Conservation (phyloP, 371 early-diverging fungal species). For the Capniomyces stellatus region DNA sequence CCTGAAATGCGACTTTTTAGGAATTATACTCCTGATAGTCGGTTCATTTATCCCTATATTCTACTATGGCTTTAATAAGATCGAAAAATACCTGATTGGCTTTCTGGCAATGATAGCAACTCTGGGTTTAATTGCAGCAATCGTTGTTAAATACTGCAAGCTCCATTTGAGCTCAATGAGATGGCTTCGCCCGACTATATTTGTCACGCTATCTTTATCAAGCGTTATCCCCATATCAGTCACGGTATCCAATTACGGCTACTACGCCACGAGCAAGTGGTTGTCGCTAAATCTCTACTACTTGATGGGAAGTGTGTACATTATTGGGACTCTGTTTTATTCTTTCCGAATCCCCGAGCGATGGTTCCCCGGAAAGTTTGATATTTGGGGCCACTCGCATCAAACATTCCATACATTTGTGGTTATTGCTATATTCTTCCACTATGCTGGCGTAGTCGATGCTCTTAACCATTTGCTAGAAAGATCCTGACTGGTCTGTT, state of each 20-base stretch:
- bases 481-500: no score
- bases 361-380: conserved; percentile 41
- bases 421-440: conserved; percentile 48
- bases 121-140: not conserved
- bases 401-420: conserved; percentile 83
- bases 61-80: not conserved
- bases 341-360: conserved; percentile 49
- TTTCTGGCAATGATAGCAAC: not conserved
- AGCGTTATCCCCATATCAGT: conserved; percentile 3
- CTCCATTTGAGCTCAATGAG: not conserved
- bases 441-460: conserved; percentile 55
- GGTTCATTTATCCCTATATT: conserved; percentile 1
- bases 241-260: conserved; percentile 52
- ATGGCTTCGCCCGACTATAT: not conserved
- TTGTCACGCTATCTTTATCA: not conserved
- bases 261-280: conserved; percentile 45
- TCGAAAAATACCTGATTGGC: not conserved
- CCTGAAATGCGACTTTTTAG: not conserved
- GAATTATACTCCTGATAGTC: not conserved
- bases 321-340: conserved; percentile 71
- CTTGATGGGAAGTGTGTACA: conserved; percentile 53
- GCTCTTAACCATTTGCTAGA: conserved; percentile 24
- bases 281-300: conserved; percentile 37
- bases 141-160: not conserved
- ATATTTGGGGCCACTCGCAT: conserved; percentile 44